These are phyloP conservation scores for Aspergillus thermomutatus DNA, from an alignment of 2,329 filamentous ascomycete species.

Conservation along the genomic window DNA sequence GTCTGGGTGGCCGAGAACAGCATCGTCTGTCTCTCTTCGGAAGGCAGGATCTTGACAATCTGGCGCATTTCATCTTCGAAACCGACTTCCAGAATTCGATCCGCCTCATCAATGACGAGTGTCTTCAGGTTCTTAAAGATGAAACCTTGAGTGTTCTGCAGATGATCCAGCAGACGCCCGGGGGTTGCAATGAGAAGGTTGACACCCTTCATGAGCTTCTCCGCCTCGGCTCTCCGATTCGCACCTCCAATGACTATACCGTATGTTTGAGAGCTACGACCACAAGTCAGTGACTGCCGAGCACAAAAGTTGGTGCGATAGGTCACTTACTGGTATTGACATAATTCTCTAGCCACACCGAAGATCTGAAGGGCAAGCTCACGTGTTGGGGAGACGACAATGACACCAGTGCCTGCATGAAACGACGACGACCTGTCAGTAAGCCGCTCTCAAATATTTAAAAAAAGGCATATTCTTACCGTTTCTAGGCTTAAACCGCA, in stretches of 20 bases:
- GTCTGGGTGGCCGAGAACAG: conserved; percentile 99
- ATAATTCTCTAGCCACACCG: conserved; percentile 75
- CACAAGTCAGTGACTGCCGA: not conserved
- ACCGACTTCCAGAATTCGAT: conserved; percentile 92
- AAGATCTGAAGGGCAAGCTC: conserved; percentile 96
- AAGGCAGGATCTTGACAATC: conserved; percentile 90
- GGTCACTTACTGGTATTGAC: not conserved
- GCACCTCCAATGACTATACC: conserved; percentile 96
- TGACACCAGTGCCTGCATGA: conserved; percentile 68
- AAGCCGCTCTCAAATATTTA: not conserved
- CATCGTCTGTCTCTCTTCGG: conserved; percentile 86
- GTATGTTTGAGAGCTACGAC: conserved; percentile 63
- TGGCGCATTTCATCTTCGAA: conserved; percentile 99
- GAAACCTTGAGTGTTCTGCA: conserved; percentile 88
- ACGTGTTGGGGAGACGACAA: conserved; percentile 88
- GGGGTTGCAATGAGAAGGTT: conserved; percentile 94
- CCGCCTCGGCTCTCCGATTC: conserved; percentile 83
- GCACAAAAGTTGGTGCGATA: not conserved
- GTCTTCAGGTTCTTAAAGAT: conserved; percentile 90
- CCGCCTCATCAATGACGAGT: conserved; percentile 92
- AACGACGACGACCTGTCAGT: conserved; percentile 6
- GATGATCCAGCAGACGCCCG: conserved; percentile 85
- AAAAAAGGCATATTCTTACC: conserved; percentile 39
- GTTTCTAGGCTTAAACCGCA: conserved; percentile 93
- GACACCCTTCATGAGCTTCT: conserved; percentile 90